Base-by-base conservation (phyloP, 345 rosid genomes). In the Noccaea caerulescens region DNA sequence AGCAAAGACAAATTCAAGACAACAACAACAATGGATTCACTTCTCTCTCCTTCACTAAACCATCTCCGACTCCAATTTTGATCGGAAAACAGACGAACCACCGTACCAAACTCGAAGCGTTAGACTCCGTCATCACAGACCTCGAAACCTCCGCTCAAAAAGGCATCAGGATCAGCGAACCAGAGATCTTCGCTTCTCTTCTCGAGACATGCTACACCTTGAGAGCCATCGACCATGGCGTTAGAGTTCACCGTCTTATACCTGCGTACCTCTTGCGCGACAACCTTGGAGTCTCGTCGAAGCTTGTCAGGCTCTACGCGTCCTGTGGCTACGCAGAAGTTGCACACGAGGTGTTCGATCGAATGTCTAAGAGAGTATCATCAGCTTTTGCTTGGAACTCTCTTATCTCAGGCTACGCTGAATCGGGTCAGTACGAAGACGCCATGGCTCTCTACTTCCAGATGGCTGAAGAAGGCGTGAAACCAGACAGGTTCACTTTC, bases 351-450 rank as follows among this genome's bases (percentile, higher is more conserved):
- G 13, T 90, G 87, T 93, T 93, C 56, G 98, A 93, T 71, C 74
- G 82, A 80, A 93, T 92, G 98, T 38, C 83, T 52, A 84, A 56
- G 25, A 66, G 92, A 60, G 65, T 73, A 1, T 64, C 68, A 1
- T 85, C 84, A 0, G 84, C 97, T 12, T 93, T 93, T 66, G 81
- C 90, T 0, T 93, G 98, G 98, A 93, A 93, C 67, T 90, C 98
- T 51, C 88, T 90, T 30, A 84, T 93, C 46, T 86, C 96, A 0
- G 97, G 97, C 14, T 90, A 93, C 50, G 78, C 87, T 4, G 88
- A 84, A 67, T 52, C 69, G 69, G 92, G 90, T 58, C 79, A 76
- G 47, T 81, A 83, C 47, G 97, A 88, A 73, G 96, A 90, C 34
- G 96, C 97, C 33, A 71, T 93, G 80, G 93, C 97, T 54, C 79